Evolutionary conservation across 306 rosid genomes (phyloP).

Genomic region (Inga laurina): DNA sequence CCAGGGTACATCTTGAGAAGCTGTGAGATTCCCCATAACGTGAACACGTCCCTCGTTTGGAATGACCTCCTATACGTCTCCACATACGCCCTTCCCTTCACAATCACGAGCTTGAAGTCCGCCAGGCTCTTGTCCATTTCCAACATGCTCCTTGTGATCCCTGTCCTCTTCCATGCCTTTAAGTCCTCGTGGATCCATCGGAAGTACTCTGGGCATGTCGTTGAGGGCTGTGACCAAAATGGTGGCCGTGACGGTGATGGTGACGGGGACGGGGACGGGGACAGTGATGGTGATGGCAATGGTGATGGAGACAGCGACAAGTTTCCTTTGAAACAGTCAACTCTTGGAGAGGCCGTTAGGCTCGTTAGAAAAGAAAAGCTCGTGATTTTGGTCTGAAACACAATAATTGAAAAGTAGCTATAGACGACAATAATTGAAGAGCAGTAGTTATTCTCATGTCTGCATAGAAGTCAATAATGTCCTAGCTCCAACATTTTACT

Average conservation of each 20-base stretch:
- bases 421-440: too few species aligned
- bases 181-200: conserved; percentile 62
- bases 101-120: conserved; percentile 43
- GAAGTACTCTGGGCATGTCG: conserved; percentile 46
- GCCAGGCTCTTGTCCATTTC: conserved; percentile 31
- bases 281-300: not conserved
- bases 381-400: conserved; percentile 35
- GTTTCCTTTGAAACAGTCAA: conserved; percentile 8
- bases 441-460: not conserved
- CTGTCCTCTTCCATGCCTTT: conserved; percentile 45
- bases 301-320: not conserved
- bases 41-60: conserved; percentile 55
- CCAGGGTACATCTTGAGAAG: conserved; percentile 55
- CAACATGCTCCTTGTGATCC: conserved; percentile 52
- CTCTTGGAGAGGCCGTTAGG: not conserved
- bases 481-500: not conserved
- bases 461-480: too few species aligned
- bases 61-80: conserved; percentile 24
- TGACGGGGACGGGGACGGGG: not conserved
- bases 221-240: not conserved
- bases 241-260: not conserved
- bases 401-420: not conserved
- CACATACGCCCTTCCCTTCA: conserved; percentile 43
- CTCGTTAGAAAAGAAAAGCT: conserved; percentile 16
- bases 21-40: conserved; percentile 59